Base-by-base conservation (phyloP, 2,329 filamentous ascomycete species). In the Sclerotinia subarctica region DNA sequence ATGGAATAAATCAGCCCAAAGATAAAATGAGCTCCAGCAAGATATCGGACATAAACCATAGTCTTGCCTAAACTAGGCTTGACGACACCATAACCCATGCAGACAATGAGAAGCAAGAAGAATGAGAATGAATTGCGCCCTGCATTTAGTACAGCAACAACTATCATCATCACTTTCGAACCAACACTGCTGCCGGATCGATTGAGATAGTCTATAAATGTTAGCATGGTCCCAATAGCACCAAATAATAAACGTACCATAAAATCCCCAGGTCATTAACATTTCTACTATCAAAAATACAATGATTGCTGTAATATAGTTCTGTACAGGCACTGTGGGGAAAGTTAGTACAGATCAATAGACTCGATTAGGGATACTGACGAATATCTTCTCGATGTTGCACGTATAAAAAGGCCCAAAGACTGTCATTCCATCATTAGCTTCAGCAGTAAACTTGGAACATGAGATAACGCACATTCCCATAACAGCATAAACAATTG, bases 81-180 rank as follows among this genome's bases (percentile, higher is more conserved):
- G 73, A 99, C 96, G 32, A 99, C 96, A 74, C 95, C 95, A 75
- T 99, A 99, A 44, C 95, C 95, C 95, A 99, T 99, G 79, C 95
- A 99, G 44, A 99, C 95, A 73, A 99, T 98, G 65, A 99, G 88
- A 11, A 99, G 85, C 62, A 99, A 83, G 83, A 99, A 99, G 83
- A 99, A 99, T 0, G 94, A 97, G 78, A 99, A 98, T 0, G 94
- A 97, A 80, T 98, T 99, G 72, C 95, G 87, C 67, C 90, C 94
- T 6, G 95, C 95, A 77, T 97, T 98, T 56, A 99, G 84, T 32
- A 98, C 85, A 49, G 93, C 93, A n/a, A 97, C 94, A 32, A 97
- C 81, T 24, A 97, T 88, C 80, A 99, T 90, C 68, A 98, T 84
- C 7, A 90, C 90, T 78, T 96, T 97, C 68, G 93, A 88, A 56